Conservation (phyloP, 257 asterid genomes). For the Forsythia suspensa region DNA sequence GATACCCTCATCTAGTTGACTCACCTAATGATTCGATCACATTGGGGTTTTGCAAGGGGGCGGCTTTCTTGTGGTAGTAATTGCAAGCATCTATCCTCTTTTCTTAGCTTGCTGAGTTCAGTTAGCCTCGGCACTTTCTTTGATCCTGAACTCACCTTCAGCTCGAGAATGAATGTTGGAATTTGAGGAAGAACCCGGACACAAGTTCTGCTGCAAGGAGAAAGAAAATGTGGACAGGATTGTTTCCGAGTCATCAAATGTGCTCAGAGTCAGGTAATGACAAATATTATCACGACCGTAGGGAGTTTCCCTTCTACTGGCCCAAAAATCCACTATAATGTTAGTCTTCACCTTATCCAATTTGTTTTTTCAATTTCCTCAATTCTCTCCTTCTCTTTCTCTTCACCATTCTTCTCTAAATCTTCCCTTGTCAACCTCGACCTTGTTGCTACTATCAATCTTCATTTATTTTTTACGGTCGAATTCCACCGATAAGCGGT, state of each 20-base stretch:
- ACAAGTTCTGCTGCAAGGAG: neutral
- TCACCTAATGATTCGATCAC: neutral
- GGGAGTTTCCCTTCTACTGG: no score
- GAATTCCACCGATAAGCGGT: no score
- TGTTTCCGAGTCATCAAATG: neutral
- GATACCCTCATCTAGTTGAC: neutral
- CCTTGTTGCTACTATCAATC: no score
- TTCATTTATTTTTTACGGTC: no score
- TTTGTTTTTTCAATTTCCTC: no score
- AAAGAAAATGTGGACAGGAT: neutral
- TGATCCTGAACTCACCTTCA: neutral
- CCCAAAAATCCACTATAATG: no score
- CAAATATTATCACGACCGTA: no score
- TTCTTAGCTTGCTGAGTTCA: neutral
- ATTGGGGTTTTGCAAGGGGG: neutral
- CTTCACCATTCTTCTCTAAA: no score
- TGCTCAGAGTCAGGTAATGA: neutral
- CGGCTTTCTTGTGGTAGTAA: neutral
- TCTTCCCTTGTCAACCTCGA: no score
- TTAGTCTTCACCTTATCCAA: no score
- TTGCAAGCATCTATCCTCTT: neutral
- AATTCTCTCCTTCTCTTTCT: no score
- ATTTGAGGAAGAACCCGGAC: neutral
- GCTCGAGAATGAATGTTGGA: neutral
- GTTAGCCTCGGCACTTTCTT: neutral